A percentile compares a stretch with the other conserved stretches of the same genome.
These are phyloP conservation scores for Cercis canadensis DNA, from an alignment of 306 rosid species.

Conservation along the genomic window DNA sequence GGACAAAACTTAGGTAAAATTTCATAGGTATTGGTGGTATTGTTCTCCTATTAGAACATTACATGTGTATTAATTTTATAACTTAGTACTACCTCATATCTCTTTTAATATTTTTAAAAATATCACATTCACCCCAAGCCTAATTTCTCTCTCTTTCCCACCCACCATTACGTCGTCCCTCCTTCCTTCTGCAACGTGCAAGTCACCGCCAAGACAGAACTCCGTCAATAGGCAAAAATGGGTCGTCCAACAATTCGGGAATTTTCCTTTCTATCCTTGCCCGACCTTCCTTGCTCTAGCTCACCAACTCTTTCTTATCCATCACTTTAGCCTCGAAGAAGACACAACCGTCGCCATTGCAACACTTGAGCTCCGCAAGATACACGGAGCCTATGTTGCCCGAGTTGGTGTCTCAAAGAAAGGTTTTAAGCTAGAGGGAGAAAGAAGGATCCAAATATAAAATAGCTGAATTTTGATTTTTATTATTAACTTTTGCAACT, in stretches of 20 bases:
- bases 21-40: no score
- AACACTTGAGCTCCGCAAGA: conserved; percentile 45
- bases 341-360: conserved; percentile 10
- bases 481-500: background rate
- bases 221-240: conserved; percentile 56
- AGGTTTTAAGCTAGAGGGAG: conserved; percentile 3
- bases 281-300: conserved; percentile 56
- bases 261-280: conserved; percentile 59
- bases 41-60: no score
- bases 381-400: conserved; percentile 62
- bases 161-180: no score
- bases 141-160: no score
- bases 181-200: no score
- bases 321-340: conserved; percentile 57
- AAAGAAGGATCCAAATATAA: background rate
- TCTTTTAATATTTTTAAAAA: no score
- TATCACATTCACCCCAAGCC: no score
- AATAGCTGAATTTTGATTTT: background rate
- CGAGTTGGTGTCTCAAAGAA: conserved; percentile 12
- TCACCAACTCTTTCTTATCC: conserved; percentile 55
- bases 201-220: no score
- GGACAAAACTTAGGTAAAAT: no score
- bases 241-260: conserved; percentile 53
- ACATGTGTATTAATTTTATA: no score
- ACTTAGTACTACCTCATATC: no score